Percentiles rank a stretch among this genome's conserved stretches.
Conservation (phyloP, 345 rosid genomes). For the Garcia nutans region DNA sequence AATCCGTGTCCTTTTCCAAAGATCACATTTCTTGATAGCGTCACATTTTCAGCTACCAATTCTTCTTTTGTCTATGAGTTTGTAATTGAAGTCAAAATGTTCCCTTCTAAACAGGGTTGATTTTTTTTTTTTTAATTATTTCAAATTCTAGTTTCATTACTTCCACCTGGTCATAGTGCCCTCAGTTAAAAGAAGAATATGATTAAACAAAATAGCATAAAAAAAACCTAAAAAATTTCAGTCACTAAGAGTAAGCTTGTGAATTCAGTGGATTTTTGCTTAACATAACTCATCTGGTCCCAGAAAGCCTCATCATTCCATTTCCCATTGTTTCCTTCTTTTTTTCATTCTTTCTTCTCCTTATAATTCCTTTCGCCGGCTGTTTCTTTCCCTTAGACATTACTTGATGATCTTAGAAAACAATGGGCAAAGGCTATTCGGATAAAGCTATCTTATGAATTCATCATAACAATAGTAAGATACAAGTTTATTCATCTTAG, state of each 20-base stretch:
- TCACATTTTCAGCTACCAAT: background rate
- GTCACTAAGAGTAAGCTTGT: background rate
- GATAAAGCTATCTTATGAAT: background rate
- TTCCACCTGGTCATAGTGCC: background rate
- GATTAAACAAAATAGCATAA: background rate
- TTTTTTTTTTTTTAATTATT: no score
- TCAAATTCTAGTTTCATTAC: background rate
- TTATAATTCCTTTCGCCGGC: background rate
- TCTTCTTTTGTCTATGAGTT: background rate
- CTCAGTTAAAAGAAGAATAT: no score
- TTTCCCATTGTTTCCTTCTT: conserved; percentile 20
- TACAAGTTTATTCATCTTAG: no score
- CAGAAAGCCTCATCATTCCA: conserved; percentile 22
- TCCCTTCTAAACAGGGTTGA: no score
- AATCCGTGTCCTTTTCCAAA: background rate
- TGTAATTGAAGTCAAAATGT: no score
- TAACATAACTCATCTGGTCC: conserved; percentile 16
- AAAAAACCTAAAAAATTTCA: background rate
- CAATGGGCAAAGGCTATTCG: background rate
- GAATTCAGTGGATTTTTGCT: conserved; percentile 7
- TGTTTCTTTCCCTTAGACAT: background rate
- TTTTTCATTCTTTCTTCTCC: background rate
- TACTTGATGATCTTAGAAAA: background rate
- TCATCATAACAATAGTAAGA: background rate
- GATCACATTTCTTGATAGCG: background rate